A percentile compares a stretch with the other conserved stretches of the same genome.
Conservation (phyloP, 176 grass and related monocot genomes). For the Bromus sterilis region DNA sequence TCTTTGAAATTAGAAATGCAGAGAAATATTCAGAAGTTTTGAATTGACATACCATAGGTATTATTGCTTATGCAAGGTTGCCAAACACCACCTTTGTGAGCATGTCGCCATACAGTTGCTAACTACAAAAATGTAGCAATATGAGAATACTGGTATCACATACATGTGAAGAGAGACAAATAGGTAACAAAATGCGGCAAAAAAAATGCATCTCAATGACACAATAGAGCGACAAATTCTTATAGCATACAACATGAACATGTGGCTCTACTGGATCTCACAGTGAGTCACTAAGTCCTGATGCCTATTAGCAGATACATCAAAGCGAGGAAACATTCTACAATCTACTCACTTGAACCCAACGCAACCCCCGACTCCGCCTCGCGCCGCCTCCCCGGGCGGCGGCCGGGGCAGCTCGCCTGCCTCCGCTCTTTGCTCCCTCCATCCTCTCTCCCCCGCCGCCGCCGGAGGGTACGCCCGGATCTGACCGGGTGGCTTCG, state of each 20-base stretch:
- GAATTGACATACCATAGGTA: constrained; percentile 52
- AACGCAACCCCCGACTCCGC: no score
- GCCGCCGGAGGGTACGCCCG: no score
- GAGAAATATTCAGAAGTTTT: not conserved
- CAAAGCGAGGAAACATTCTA: no score
- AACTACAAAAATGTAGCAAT: constrained; percentile 62
- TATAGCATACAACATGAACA: not conserved
- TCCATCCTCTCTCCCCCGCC: no score
- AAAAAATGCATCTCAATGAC: constrained; percentile 2
- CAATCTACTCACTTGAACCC: no score
- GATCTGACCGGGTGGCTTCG: no score
- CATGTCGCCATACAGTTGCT: constrained; percentile 89
- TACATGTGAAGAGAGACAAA: not conserved
- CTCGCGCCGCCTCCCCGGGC: no score
- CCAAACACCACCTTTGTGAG: constrained; percentile 75
- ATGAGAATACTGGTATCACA: not conserved
- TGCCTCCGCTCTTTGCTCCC: no score
- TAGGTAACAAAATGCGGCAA: not conserved
- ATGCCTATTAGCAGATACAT: not conserved
- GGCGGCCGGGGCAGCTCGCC: no score
- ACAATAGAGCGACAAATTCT: constrained; percentile 1
- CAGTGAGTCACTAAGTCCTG: not conserved
- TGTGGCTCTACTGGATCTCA: not conserved
- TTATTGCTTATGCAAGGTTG: constrained; percentile 73
- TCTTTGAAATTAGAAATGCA: not conserved